Conservation (phyloP, 2,329 filamentous ascomycete species). For the Thielaviopsis ethacetica region DNA sequence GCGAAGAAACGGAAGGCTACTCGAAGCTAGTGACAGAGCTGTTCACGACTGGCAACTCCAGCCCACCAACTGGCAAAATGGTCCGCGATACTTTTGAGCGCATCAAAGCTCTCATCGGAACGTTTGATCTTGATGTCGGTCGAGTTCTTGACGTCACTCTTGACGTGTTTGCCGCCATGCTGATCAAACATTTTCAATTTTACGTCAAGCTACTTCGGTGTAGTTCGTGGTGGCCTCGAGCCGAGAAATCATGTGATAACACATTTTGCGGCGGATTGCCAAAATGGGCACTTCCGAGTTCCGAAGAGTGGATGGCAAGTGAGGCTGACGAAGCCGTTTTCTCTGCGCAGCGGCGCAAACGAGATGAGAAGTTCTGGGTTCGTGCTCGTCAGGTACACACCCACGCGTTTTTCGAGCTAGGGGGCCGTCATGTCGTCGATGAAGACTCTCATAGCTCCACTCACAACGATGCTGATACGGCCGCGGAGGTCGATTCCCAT, state of each 20-base stretch:
- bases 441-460: slow-evolving; percentile 1
- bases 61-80: slow-evolving; percentile 55
- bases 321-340: slow-evolving; percentile 53
- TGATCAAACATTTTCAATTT: slow-evolving; percentile 86
- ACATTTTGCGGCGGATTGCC: slow-evolving; percentile 53
- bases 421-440: slow-evolving; percentile 46
- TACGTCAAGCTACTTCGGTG: slow-evolving; percentile 83
- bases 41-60: slow-evolving; percentile 69
- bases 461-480: slow-evolving; percentile 34
- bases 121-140: slow-evolving; percentile 92
- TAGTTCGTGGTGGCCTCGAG: slow-evolving; percentile 93
- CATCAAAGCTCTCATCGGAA: slow-evolving; percentile 87
- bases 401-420: slow-evolving; percentile 78
- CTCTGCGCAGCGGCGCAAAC: slow-evolving; percentile 37
- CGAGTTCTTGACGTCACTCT: slow-evolving; percentile 86
- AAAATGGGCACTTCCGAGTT: slow-evolving; percentile 65
- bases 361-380: slow-evolving; percentile 69
- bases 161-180: slow-evolving; percentile 83
- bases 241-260: slow-evolving; percentile 22
- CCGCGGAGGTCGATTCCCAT: slow-evolving; percentile 38
- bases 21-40: slow-evolving; percentile 92
- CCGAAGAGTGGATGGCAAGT: slow-evolving; percentile 41
- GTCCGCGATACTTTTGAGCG: slow-evolving; percentile 78
- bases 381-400: slow-evolving; percentile 61
- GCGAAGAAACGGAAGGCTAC: slow-evolving; percentile 93